Evolutionary conservation across 306 rosid species (phyloP), one percentile per base, ranked within the genome.

Genomic region (Prunus salicina): DNA sequence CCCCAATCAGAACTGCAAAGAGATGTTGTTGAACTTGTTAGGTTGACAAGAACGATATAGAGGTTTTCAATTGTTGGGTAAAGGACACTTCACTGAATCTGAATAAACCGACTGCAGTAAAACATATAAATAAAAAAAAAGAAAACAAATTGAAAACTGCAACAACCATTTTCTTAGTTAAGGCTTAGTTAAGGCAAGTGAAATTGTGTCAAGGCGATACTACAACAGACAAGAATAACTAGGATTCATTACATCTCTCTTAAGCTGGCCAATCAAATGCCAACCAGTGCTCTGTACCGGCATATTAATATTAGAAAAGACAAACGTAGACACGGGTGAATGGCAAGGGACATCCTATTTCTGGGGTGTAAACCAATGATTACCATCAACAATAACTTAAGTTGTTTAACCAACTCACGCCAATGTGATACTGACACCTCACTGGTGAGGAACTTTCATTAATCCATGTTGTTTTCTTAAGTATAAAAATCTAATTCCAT

Each of bases 1-100:
- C 41, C 83, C 97, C 99, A 95, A 72, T 89, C 84, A 81, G 88
- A 92, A 76, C 99, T 95, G 96, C 89, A 86, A 51, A 60, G 22
- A 34, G 32, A 83, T 3, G 34, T 65, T 12, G 49, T 14, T 73
- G 47, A 41, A 68, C 66, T 71, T 12, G 74, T 76, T 64, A 71
- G 63, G 60, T n/a, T 24, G 10, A 12, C 11, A 15, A 4, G 46
- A 38, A 38, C 9, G 5, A 79, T 2, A 30, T 1, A 43, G 0
- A 19, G 65, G 28, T 58, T 63, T 50, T 20, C 64, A 66, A 49
- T 6, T 14, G 53, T 67, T 18, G 6, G 13, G 52, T n/a, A 34
- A 69, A 43, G 11, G 34, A 19, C 34, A 4, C 32, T 62, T 50
- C 47, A 49, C 0, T 3, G 28, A 56, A 67, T 50, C 65, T 24